phyloP scores from a whole-genome alignment of 345 rosid species.

The Eucalyptus sp. region DNA sequence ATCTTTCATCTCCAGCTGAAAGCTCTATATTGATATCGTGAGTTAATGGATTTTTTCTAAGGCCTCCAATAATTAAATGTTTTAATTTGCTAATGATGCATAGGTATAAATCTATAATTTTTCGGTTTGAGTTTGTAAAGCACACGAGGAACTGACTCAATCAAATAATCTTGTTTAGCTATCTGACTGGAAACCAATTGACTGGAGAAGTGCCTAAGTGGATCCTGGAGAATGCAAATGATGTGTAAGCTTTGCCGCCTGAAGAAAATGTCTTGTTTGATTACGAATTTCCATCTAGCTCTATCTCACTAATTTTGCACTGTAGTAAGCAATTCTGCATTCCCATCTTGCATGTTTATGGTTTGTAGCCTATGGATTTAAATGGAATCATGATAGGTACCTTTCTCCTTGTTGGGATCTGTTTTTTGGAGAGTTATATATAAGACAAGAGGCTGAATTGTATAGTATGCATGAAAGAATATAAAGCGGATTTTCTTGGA shows the following conservation, averaged over 20 bases:
- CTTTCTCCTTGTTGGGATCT: no score
- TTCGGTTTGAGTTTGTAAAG: background rate
- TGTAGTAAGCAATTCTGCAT: background rate
- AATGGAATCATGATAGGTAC: no score
- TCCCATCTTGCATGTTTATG: no score
- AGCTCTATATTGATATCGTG: background rate
- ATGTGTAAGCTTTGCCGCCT: background rate
- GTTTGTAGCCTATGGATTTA: no score
- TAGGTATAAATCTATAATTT: background rate
- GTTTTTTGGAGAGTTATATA: background rate
- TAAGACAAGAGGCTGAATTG: background rate
- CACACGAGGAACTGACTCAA: background rate
- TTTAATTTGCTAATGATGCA: background rate
- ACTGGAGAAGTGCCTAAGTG: constrained; percentile 17
- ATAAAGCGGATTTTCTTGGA: background rate
- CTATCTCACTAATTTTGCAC: background rate
- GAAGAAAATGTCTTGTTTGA: background rate
- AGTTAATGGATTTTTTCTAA: background rate
- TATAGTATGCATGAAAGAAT: background rate
- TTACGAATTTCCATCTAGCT: background rate
- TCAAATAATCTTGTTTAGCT: background rate
- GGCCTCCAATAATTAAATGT: background rate
- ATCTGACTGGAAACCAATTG: constrained; percentile 22
- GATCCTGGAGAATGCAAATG: background rate
- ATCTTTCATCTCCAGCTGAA: background rate